These are phyloP conservation scores for Rhizopogon vesiculosus DNA, from an alignment of 768 basidiomycete genomes.

Conservation along the genomic window DNA sequence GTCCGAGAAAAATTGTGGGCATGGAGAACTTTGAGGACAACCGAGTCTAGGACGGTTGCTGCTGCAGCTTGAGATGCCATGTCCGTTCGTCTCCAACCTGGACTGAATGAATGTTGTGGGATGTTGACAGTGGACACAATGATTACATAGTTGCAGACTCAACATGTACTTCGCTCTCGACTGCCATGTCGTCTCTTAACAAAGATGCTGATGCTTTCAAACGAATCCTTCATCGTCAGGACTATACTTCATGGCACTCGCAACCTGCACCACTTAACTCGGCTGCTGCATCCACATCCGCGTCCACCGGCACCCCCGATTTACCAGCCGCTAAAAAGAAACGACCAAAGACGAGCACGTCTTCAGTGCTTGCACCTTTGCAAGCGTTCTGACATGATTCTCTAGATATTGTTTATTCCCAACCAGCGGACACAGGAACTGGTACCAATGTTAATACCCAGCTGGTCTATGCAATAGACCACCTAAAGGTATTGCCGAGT, in stretches of 20 bases:
- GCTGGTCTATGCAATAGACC: constrained; percentile 77
- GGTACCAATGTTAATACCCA: constrained; percentile 84
- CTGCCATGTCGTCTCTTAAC: constrained; percentile 60
- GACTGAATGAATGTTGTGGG: neutral
- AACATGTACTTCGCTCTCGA: neutral
- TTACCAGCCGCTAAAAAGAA: constrained; percentile 37
- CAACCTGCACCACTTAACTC: constrained; percentile 40
- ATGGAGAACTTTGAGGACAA: constrained; percentile 65
- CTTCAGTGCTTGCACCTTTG: constrained; percentile 1
- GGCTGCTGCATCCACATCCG: constrained; percentile 24
- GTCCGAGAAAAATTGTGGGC: constrained; percentile 74
- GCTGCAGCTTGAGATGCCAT: constrained; percentile 40
- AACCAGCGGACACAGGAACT: constrained; percentile 81
- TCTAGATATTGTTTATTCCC: constrained; percentile 76
- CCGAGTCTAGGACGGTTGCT: constrained; percentile 61
- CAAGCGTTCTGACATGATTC: constrained; percentile 5
- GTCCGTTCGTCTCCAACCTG: neutral
- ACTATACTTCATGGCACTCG: constrained; percentile 75
- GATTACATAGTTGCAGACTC: neutral
- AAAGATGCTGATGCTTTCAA: constrained; percentile 73
- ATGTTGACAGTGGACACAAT: neutral
- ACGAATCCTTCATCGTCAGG: constrained; percentile 54
- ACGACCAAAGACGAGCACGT: constrained; percentile 59
- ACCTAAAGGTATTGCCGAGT: constrained; percentile 58
- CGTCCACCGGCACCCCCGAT: constrained; percentile 29